Base-by-base conservation (phyloP, 2,329 filamentous ascomycete species). In the Dothistroma septosporum region DNA sequence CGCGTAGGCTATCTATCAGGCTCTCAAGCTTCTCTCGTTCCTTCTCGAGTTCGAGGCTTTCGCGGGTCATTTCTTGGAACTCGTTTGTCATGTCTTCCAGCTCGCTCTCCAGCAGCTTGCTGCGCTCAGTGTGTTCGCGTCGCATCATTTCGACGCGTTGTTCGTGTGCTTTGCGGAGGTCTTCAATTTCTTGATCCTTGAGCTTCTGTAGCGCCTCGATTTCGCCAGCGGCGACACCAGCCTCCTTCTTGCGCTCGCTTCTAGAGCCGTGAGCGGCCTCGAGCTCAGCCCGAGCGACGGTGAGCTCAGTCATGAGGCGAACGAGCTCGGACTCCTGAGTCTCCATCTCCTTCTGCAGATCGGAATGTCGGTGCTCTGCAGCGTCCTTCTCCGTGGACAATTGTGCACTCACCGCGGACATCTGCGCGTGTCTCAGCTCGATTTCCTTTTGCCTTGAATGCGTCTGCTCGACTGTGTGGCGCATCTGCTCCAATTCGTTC, bases 231-330 rank as follows among this genome's bases (percentile, higher is more conserved):
- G 86, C 83, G 24, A 87, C 78, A 69, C 88, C 84, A 58, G 80
- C 82, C 71, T 88, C 85, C n/a, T 85, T 87, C 12, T 86, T 86
- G 33, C 87, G 84, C 72, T 90, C 81, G 10, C 85, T 83, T 55
- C 87, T 81, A n/a, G 82, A 84, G 46, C 94, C 94, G 72, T 97
- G 97, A 72, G 96, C 95, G 64, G 91, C 91, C 69, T 96, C 94
- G 28, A 97, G 89, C 75, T 97, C 93, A 57, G 92, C 91, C 71
- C 87, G 85, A 28, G 90, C 91, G 67, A 97, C 88, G n/a, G 93
- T 95, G 47, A 97, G 83, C 78, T 97, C 87, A 2, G 87, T 90
- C 37, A 86, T 86, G 6, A 88, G 78, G 56, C 84, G 80, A 3
- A 88, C 85, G 55, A 89, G 80, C 69, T 89, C 84, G 58, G 82